phyloP scores from a whole-genome alignment of 2,329 filamentous ascomycete species.

The Xylaria sp. region DNA sequence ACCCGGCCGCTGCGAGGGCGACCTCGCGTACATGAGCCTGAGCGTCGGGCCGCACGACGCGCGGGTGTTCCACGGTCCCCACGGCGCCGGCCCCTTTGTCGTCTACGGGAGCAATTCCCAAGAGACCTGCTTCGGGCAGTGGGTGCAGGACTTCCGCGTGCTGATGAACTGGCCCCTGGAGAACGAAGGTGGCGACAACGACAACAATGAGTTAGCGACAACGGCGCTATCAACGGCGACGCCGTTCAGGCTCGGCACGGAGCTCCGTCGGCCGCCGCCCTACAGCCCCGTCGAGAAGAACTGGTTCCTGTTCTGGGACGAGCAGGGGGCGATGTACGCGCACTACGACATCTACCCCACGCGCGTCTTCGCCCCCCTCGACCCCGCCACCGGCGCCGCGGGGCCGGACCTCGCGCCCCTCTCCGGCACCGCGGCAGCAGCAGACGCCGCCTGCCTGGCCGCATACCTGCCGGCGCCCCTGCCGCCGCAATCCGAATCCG shows the following conservation, averaged over 20 bases:
- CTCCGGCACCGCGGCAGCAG: slow-evolving; percentile 28
- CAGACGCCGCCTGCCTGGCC: slow-evolving; percentile 50
- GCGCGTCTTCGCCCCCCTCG: slow-evolving; percentile 52
- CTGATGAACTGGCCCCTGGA: slow-evolving; percentile 46
- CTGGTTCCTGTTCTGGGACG: slow-evolving; percentile 65
- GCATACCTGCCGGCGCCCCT: slow-evolving; percentile 49
- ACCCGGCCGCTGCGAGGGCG: slow-evolving; percentile 47
- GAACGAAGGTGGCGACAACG: slow-evolving; percentile 28
- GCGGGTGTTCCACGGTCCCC: slow-evolving; percentile 58
- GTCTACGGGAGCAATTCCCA: slow-evolving; percentile 59
- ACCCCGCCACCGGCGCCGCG: slow-evolving; percentile 50
- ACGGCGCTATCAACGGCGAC: slow-evolving; percentile 3
- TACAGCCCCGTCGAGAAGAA: slow-evolving; percentile 59
- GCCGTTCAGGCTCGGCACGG: slow-evolving; percentile 50
- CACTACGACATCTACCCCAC: slow-evolving; percentile 57
- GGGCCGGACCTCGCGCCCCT: slow-evolving; percentile 49
- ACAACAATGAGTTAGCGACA: slow-evolving; percentile 26
- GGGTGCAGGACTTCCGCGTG: slow-evolving; percentile 55
- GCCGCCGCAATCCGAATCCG: no score
- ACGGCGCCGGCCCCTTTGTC: slow-evolving; percentile 49
- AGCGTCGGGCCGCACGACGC: slow-evolving; percentile 61
- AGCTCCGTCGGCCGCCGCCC: slow-evolving; percentile 53
- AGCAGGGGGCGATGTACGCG: slow-evolving; percentile 46
- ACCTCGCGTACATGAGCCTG: slow-evolving; percentile 45
- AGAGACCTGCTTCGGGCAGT: slow-evolving; percentile 60